A percentile compares a stretch with the other conserved stretches of the same genome.
These are phyloP conservation scores for Mycena filopes DNA, from an alignment of 768 basidiomycete species.

Conservation along the genomic window DNA sequence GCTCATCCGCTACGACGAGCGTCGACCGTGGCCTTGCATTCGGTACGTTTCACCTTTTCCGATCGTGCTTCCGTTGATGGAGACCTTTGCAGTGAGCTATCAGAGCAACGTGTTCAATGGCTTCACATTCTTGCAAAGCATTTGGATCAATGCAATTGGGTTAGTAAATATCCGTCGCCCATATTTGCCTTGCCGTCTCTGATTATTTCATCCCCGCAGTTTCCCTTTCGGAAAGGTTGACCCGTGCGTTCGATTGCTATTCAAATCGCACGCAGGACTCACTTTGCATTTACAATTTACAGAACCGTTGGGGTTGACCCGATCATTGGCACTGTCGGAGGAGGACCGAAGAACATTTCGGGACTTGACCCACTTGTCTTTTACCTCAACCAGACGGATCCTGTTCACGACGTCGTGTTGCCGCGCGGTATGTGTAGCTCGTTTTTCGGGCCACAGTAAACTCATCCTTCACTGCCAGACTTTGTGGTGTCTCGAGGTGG, in stretches of 20 bases:
- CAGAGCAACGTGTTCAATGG: constrained; percentile 33
- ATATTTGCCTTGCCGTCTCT: not conserved
- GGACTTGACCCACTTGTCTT: constrained; percentile 29
- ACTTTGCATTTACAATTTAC: not conserved
- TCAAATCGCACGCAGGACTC: not conserved
- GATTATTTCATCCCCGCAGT: not conserved
- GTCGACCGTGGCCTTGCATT: constrained; percentile 34
- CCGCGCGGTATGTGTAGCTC: constrained; percentile 15
- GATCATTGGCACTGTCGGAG: constrained; percentile 24
- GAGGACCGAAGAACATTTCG: constrained; percentile 24
- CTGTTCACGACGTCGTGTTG: constrained; percentile 22
- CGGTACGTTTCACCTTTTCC: constrained; percentile 6
- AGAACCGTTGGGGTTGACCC: constrained; percentile 33
- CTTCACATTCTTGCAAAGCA: constrained; percentile 30
- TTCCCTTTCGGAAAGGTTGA: constrained; percentile 34
- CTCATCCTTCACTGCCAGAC: constrained; percentile 1
- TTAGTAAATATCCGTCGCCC: not conserved
- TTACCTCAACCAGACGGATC: constrained; percentile 21
- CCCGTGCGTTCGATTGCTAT: constrained; percentile 9
- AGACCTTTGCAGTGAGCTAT: constrained; percentile 25
- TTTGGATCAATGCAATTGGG: constrained; percentile 31
- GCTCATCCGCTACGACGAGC: constrained; percentile 18
- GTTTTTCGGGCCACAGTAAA: not conserved
- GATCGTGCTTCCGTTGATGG: not conserved
- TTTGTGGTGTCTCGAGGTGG: constrained; percentile 29